phyloP scores from a whole-genome alignment of 768 basidiomycete genomes.

The Tubosaeta brunneosetosa region DNA sequence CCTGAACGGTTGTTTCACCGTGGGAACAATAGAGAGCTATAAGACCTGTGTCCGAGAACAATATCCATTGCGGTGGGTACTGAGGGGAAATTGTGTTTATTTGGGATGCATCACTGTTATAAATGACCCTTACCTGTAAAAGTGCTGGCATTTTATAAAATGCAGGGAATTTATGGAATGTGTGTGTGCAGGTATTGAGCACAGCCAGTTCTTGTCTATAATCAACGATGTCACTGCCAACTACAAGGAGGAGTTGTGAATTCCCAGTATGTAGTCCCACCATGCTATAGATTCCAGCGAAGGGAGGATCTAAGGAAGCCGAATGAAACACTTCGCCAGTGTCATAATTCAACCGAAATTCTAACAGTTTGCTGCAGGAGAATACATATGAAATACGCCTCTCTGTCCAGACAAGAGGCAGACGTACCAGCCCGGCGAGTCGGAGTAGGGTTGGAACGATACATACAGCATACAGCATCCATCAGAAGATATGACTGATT shows the following conservation, averaged over 20 bases:
- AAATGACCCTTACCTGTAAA: no score
- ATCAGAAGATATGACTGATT: neutral
- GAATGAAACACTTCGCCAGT: no score
- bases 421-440: neutral
- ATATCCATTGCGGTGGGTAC: no score
- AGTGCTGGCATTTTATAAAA: no score
- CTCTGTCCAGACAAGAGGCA: neutral
- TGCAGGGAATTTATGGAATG: neutral
- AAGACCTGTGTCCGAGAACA: no score
- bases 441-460: neutral
- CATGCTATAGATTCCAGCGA: neutral
- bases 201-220: neutral
- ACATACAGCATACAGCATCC: neutral
- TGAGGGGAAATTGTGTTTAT: no score
- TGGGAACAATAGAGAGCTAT: no score
- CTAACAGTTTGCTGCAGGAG: neutral
- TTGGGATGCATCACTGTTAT: no score
- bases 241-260: conserved; percentile 1
- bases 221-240: fast-evolving
- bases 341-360: neutral
- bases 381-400: no score
- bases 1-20: no score
- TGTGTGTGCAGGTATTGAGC: neutral
- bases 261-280: neutral
- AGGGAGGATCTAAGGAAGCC: no score